Conservation (phyloP, 352 stramenopile species). For the Phytophthora tubulina region DNA sequence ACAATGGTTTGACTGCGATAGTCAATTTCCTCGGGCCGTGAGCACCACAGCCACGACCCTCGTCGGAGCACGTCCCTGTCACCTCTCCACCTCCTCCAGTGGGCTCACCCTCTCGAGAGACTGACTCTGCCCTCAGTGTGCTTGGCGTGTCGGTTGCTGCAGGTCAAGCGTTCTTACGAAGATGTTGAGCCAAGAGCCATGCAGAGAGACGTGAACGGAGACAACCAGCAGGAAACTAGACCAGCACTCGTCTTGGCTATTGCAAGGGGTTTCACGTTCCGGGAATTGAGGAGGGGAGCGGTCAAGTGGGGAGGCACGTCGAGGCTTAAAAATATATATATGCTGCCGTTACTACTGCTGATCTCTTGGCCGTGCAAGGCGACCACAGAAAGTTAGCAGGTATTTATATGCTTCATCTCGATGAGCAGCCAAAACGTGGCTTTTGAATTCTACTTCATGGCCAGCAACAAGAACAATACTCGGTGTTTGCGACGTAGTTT, state of each 20-base stretch:
- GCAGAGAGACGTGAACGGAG: constrained; percentile 15
- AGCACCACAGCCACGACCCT: constrained; percentile 22
- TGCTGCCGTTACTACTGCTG: constrained; percentile 23
- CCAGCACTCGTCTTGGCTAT: constrained; percentile 17
- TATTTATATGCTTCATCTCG: constrained; percentile 18
- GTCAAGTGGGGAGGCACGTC: constrained; percentile 12
- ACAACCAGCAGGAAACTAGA: not conserved
- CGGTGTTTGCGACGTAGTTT: not conserved
- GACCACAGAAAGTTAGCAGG: not conserved
- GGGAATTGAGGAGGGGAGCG: constrained; percentile 10
- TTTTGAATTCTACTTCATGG: constrained; percentile 8
- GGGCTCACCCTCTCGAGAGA: constrained; percentile 22
- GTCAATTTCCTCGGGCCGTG: constrained; percentile 44
- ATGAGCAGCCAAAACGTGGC: no score
- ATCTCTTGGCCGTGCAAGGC: constrained; percentile 1
- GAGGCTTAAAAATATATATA: constrained; percentile 26
- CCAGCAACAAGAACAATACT: not conserved
- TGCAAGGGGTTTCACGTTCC: constrained; percentile 32
- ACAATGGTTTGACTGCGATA: constrained; percentile 37
- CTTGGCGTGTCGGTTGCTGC: constrained; percentile 19
- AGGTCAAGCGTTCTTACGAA: constrained; percentile 12
- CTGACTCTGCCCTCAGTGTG: constrained; percentile 31
- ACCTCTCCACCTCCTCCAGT: constrained; percentile 14
- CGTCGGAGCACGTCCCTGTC: constrained; percentile 10
- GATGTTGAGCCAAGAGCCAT: constrained; percentile 25